These are phyloP conservation scores for Beauveria brongniartii DNA, from an alignment of 2,329 filamentous ascomycete genomes.

Conservation along the genomic window DNA sequence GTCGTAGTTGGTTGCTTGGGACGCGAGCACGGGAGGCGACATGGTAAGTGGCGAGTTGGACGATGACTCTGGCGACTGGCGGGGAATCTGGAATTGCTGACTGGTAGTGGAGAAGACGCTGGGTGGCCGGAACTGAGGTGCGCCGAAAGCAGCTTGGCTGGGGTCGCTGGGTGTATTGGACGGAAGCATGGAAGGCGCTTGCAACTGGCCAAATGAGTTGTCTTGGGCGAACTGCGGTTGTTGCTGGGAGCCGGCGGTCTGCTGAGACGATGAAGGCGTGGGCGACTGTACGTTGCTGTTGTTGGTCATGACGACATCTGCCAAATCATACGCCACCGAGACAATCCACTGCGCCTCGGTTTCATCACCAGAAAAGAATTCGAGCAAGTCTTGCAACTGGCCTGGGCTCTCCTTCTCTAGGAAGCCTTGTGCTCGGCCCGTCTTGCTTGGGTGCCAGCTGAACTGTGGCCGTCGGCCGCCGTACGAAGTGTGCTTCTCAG, in stretches of 20 bases:
- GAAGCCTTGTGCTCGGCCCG: conserved; percentile 48
- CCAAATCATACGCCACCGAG: conserved; percentile 49
- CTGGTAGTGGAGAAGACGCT: conserved; percentile 26
- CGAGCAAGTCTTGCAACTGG: conserved; percentile 55
- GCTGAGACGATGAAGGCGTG: conserved; percentile 21
- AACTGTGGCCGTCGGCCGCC: conserved; percentile 48
- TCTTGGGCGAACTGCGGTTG: conserved; percentile 17
- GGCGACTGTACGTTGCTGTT: conserved; percentile 24
- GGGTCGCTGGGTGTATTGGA: conserved; percentile 18
- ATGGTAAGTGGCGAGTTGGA: conserved; percentile 25
- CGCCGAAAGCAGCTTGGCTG: conserved; percentile 17
- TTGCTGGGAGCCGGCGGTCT: conserved; percentile 18
- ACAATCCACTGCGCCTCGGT: conserved; percentile 50
- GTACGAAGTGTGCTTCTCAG: conserved; percentile 47
- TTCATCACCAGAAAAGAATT: conserved; percentile 53
- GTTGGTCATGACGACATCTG: conserved; percentile 35
- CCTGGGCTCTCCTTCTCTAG: conserved; percentile 55
- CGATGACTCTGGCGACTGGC: conserved; percentile 26
- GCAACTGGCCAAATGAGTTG: conserved; percentile 24
- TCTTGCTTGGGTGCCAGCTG: conserved; percentile 52
- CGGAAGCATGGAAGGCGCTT: conserved; percentile 21
- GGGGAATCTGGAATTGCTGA: conserved; percentile 21
- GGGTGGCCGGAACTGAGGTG: conserved; percentile 21
- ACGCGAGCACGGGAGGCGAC: conserved; percentile 18
- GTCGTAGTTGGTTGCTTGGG: conserved; percentile 22